A percentile compares a stretch with the other conserved stretches of the same genome.
Conservation (phyloP, 1,284 basidiomycete species). For the Lignosus rhinocerotis region DNA sequence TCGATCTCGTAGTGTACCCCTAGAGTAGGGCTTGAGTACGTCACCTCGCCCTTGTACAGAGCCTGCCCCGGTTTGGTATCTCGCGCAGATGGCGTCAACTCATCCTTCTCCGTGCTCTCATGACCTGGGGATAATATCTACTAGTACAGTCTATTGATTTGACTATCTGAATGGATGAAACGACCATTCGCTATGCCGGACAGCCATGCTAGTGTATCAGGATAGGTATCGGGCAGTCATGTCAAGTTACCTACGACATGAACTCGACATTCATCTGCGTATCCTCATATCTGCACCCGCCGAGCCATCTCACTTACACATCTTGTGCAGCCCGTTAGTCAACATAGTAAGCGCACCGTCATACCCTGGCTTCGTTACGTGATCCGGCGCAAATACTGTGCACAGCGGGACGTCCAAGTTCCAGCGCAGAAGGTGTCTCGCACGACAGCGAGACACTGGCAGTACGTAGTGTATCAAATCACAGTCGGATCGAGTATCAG, state of each 20-base stretch:
- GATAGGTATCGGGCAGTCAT: not conserved
- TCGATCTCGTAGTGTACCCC: conserved; percentile 7
- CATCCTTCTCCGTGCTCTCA: not conserved
- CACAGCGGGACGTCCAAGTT: not conserved
- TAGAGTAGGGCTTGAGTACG: not conserved
- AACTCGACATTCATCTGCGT: not conserved
- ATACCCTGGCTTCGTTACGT: conserved; percentile 11
- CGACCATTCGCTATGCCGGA: not conserved
- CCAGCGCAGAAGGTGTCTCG: too few relatives aligned
- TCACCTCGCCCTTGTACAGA: not conserved
- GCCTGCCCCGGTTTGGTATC: not conserved
- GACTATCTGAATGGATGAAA: not conserved
- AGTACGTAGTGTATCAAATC: too few relatives aligned
- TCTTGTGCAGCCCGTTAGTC: conserved; percentile 7
- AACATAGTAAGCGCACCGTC: conserved; percentile 6
- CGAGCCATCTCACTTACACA: not conserved
- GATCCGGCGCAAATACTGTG: conserved; percentile 1
- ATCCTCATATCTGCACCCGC: not conserved
- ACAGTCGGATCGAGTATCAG: too few relatives aligned
- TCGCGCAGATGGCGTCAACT: too few relatives aligned
- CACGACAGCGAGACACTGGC: too few relatives aligned
- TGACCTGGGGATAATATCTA: not conserved
- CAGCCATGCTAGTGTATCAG: not conserved
- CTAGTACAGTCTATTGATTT: too few relatives aligned
- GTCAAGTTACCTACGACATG: not conserved